Evolutionary conservation across 2,329 filamentous ascomycete species (phyloP).

Genomic region (Fusarium kyushuense): DNA sequence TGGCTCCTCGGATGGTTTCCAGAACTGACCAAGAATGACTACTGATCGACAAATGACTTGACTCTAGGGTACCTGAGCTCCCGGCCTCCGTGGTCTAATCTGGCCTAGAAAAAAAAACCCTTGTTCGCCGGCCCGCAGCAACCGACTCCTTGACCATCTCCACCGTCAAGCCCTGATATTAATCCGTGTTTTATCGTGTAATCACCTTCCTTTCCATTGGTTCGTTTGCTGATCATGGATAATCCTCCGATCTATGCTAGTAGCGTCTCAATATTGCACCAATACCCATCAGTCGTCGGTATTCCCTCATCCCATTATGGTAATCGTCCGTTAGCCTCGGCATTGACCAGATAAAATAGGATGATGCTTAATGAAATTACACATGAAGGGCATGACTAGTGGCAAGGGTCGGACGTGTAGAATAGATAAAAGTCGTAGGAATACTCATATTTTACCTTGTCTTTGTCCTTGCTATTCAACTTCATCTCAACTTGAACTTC

Average conservation of each 20-base stretch:
- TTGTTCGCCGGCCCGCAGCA: neutral
- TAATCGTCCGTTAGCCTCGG: conserved; percentile 34
- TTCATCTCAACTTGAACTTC: neutral
- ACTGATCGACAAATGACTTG: neutral
- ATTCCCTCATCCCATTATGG: conserved; percentile 15
- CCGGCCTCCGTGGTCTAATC: neutral
- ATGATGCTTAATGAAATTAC: neutral
- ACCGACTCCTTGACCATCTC: conserved; percentile 4
- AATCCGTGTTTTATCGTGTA: conserved; percentile 23
- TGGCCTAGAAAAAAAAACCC: neutral
- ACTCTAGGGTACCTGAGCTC: neutral
- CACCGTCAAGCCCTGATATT: conserved; percentile 18
- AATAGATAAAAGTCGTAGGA: conserved; percentile 4
- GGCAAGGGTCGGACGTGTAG: neutral
- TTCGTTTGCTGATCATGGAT: neutral
- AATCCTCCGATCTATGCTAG: conserved; percentile 6
- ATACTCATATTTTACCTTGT: neutral
- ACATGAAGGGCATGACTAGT: neutral
- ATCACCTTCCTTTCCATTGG: conserved; percentile 18
- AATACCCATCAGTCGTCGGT: neutral
- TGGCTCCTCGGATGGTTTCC: neutral
- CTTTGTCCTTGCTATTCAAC: neutral
- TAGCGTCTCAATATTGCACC: conserved; percentile 13
- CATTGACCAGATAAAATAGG: conserved; percentile 11
- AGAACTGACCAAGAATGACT: neutral